Percentiles rank a stretch among this genome's conserved stretches.
These are phyloP conservation scores for Acanthamoeba healyi DNA, from an alignment of 208 protist genomes.

Conservation along the genomic window DNA sequence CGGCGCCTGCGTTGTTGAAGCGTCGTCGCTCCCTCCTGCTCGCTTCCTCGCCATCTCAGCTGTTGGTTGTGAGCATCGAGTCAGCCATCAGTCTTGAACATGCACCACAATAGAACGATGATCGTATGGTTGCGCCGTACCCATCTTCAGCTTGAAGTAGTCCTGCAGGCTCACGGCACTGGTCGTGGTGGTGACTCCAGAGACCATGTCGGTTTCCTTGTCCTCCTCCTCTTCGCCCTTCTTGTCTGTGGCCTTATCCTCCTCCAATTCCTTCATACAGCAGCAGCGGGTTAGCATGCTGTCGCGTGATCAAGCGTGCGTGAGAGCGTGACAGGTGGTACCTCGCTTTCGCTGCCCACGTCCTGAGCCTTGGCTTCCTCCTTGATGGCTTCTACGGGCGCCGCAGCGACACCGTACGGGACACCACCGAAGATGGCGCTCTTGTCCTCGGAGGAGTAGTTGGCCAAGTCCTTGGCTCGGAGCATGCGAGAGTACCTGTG, in stretches of 20 bases:
- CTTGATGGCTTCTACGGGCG: background rate
- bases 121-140: background rate
- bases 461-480: conserved; percentile 61
- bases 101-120: background rate
- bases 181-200: conserved; percentile 27
- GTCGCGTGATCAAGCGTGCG: no score
- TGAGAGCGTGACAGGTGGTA: background rate
- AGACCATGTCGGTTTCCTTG: background rate
- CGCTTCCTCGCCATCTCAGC: conserved; percentile 28
- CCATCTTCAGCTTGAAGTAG: conserved; percentile 71
- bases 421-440: conserved; percentile 73
- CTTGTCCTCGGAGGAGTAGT: conserved; percentile 77
- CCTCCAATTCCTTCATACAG: background rate
- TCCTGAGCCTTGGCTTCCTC: background rate
- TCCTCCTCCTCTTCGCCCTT: conserved; percentile 35
- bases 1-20: no score
- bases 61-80: background rate
- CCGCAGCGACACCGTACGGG: background rate
- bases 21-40: background rate
- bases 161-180: conserved; percentile 49
- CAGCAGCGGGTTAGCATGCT: background rate
- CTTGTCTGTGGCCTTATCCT: background rate
- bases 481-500: conserved; percentile 63
- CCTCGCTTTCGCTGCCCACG: conserved; percentile 38
- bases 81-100: background rate